phyloP scores from a whole-genome alignment of 306 rosid genomes.

The Begonia peltatifolia region DNA sequence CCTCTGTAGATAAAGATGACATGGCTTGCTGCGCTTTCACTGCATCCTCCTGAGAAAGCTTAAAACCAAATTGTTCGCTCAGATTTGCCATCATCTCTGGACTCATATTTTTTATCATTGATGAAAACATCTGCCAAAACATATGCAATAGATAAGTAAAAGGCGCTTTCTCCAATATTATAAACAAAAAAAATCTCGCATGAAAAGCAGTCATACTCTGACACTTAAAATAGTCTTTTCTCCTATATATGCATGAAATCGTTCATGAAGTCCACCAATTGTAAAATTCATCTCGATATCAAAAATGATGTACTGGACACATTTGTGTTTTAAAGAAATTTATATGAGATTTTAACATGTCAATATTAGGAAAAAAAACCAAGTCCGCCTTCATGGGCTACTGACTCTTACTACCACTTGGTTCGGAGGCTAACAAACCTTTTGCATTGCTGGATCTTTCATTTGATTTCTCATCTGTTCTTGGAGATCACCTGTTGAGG shows the following conservation, averaged over 20 bases:
- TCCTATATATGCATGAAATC: no score
- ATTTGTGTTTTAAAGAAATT: no score
- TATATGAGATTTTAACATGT: no score
- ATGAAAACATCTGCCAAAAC: conserved; percentile 68
- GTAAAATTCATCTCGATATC: no score
- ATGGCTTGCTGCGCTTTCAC: conserved; percentile 73
- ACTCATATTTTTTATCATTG: conserved; percentile 89
- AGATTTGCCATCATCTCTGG: conserved; percentile 95
- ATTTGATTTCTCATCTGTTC: conserved; percentile 95
- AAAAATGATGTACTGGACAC: no score
- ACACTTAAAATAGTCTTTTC: no score
- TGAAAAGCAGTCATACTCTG: no score
- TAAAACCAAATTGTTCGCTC: conserved; percentile 84
- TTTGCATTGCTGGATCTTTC: conserved; percentile 89
- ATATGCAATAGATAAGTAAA: conserved; percentile 11
- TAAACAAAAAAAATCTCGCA: not conserved
- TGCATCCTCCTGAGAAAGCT: conserved; percentile 81
- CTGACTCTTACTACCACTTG: no score
- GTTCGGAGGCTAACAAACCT: conserved; percentile 36
- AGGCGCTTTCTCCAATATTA: not conserved
- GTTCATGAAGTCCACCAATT: no score
- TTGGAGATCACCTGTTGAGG: conserved; percentile 62
- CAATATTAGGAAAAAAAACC: no score
- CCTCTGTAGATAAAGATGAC: conserved; percentile 77
- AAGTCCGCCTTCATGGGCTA: no score